Base-by-base conservation (phyloP, 495 filamentous ascomycete genomes). In the Mytilinidion resinicola region DNA sequence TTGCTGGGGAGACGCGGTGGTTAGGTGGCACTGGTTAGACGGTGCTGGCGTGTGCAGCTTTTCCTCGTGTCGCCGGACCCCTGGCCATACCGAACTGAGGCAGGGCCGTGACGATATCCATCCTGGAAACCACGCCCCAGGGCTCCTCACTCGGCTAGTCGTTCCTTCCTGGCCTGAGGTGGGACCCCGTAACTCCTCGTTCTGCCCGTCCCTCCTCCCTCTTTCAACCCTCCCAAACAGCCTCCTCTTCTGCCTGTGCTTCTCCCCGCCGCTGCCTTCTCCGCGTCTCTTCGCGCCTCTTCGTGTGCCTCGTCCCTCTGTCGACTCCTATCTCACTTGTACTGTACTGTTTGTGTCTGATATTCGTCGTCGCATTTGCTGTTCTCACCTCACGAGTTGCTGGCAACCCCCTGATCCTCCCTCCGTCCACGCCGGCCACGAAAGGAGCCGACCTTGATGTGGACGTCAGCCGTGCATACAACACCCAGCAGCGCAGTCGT, bases 181-280 rank as follows among this genome's bases (percentile, higher is more conserved):
- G 14, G 17, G n/a, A 19, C 2, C 33, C 21, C 21, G 34, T 17
- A 19, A 9, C 37, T 41, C 51, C 25, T n/a, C n/a, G n/a, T 53
- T n/a, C 21, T 34, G 14, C 15, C 51, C 51, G 37, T 33, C 51
- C 25, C 20, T 53, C 17, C 51, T 36, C 15, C 33, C 33, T 20
- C 55, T 58, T 52, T 42, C 49, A 48, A 43, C 37, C 46, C 56
- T 38, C 42, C 33, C 57, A 52, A 36, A 41, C 34, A 30, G n/a
- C 62, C 55, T 9, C 51, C 20, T 25, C 59, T 44, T 55, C 41
- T 21, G 20, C 34, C 44, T 36, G 39, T 21, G 11, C 39, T 0
- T 19, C 17, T 25, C 34, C 17, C n/a, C n/a, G n/a, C n/a, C n/a
- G n/a, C n/a, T n/a, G n/a, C n/a, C n/a, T n/a, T n/a, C n/a, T n/a